phyloP scores from a whole-genome alignment of 176 grass and related monocot genomes.

The Dendrocalamus sinicus region DNA sequence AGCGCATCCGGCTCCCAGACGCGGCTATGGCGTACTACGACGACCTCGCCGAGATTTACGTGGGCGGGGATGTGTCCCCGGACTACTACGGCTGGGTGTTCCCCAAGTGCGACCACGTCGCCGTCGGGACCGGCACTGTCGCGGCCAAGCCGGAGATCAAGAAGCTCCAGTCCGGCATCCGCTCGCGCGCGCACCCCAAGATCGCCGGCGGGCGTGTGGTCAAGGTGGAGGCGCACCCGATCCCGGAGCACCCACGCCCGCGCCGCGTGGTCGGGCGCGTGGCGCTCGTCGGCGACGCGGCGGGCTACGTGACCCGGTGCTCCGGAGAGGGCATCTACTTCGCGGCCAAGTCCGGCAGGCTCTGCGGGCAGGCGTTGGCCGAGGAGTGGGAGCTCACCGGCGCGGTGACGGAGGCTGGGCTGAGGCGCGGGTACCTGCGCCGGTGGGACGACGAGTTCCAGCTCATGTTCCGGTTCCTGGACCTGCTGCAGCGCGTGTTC shows the following conservation, averaged over 20 bases:
- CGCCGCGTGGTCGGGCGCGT: conserved; percentile 82
- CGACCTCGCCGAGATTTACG: conserved; percentile 97
- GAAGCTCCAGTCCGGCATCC: conserved; percentile 63
- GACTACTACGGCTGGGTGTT: conserved; percentile 99
- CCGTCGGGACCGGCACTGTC: conserved; percentile 84
- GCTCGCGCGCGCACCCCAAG: conserved; percentile 66
- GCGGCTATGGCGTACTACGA: conserved; percentile 73
- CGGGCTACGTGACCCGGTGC: conserved; percentile 87
- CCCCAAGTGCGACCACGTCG: conserved; percentile 96
- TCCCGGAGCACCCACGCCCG: conserved; percentile 88
- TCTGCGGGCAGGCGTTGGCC: conserved; percentile 81
- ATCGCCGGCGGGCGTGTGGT: conserved; percentile 71
- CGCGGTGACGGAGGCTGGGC: conserved; percentile 67
- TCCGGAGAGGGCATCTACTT: conserved; percentile 98
- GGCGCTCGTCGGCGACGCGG: conserved; percentile 85
- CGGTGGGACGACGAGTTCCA: conserved; percentile 86
- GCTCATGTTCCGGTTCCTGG: conserved; percentile 85
- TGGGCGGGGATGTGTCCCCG: conserved; percentile 83
- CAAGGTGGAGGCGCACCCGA: conserved; percentile 87
- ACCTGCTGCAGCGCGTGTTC: conserved; percentile 81
- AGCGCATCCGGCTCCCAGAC: conserved; percentile 81
- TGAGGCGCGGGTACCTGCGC: conserved; percentile 69
- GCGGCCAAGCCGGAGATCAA: conserved; percentile 77
- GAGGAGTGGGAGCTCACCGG: conserved; percentile 72
- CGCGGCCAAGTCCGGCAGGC: conserved; percentile 89